Base-by-base conservation (phyloP, 192 early-diverging fungal genomes). In the Podochytrium sp. region DNA sequence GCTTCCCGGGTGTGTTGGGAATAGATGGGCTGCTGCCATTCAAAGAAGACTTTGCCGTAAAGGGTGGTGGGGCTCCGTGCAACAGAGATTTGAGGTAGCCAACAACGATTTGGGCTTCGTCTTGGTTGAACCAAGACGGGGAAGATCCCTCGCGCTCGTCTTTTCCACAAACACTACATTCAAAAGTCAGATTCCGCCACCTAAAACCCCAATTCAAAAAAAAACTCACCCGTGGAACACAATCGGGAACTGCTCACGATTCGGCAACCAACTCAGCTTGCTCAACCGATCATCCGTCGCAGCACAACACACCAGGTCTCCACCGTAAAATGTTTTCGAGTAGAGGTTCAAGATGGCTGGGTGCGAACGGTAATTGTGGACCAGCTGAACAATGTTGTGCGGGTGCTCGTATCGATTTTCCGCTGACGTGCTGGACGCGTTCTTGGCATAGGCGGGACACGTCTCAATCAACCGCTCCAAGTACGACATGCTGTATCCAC, bases 81-180 rank as follows among this genome's bases (percentile, higher is more conserved):
- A 68, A 37, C 33, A 68, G 27, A 27, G 66, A 33, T 25, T 39
- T 40, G 7, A 77, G 14, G 35, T 69, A 61, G 25, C 65, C 61
- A 35, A 74, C 25, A 34, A 77, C 70, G 14, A 60, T 55, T 4
- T 35, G 25, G 7, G 50, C 67, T 65, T 77, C 76, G 34, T 72
- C 69, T 41, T 59, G 29, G 60, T 77, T 77, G 57, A 73, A 77
- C 76, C 76, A 77, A 14, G 70, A 74, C 3, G 67, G 66, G n/a
- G 53, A 70, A 42, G 23, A 23, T 35, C 60, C 60, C 39, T 77
- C 76, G 16, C 71, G 70, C 18, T 74, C 56, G 41, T 77, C 76
- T 53, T 73, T 69, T 12, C 76, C 76, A 35, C 39, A 41, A 34
- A 77, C 47, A 12, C 67, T 68, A 23, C 6, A 18, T 57, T 10